Evolutionary conservation across 2,329 filamentous ascomycete species (phyloP), one percentile per base, ranked within the genome.

Genomic region (Gyromitra esculenta): DNA sequence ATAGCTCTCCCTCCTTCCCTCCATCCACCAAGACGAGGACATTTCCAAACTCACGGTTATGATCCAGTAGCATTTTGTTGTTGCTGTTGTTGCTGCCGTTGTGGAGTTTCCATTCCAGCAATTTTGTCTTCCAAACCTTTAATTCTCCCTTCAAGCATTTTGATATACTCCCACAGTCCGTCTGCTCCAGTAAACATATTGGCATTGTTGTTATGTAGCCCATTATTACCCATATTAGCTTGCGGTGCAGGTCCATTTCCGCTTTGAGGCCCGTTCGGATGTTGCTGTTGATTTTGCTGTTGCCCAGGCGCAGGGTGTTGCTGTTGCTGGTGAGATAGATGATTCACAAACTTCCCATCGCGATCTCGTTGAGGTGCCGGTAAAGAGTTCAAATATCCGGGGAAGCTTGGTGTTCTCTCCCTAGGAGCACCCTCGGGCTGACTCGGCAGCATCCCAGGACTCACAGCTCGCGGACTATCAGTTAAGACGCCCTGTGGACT

Each of bases 111-210:
- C 81, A 87, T 83, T 4, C 80, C 80, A 50, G 83, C 82, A 18
- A 87, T 82, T 64, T 84, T 84, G 43, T 87, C 86, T 48, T 83
- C 84, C 25, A 88, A 81, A 11, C 84, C 82, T 71, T 86, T 85
- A n/a, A 88, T 82, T 79, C 85, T 85, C 11, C 89, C 87, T 81
- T 95, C 92, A 64, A 95, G 85, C 18, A 86, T 87, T 73, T 92
- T 89, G 43, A 94, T 88, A 81, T 93, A 93, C 2, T 87, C 85
- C 91, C 91, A 93, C 7, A 94, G 85, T 54, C 89, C 90, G 78
- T 89, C 86, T 65, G 89, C 88, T 18, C 85, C 85, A 67, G 89
- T 85, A 82, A 93, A 91, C 76, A 93, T 86, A 80, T 92, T 93
- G 77, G 88, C 88, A 79, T 88, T 89, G 81, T 88, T 90, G 76